phyloP scores from a whole-genome alignment of 176 grass and related monocot genomes.

The Alloteropsis semialata region DNA sequence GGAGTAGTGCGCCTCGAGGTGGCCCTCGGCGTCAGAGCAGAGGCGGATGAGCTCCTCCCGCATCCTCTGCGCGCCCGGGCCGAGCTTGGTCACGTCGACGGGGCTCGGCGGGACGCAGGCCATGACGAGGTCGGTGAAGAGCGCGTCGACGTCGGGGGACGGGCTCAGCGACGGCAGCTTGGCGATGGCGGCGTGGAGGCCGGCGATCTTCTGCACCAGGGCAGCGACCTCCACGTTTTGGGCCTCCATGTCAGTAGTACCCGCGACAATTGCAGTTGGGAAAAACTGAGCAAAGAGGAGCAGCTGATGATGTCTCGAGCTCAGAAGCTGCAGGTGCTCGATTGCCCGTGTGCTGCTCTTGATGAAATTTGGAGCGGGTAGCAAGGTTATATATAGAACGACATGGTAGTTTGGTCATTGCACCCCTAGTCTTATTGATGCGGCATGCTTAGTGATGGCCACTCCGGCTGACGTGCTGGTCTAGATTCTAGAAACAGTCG shows the following conservation, averaged over 20 bases:
- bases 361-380: not conserved
- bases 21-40: slow-evolving; percentile 66
- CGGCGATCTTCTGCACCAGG: slow-evolving; percentile 51
- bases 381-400: slow-evolving; percentile 10
- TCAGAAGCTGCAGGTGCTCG: not conserved
- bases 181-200: slow-evolving; percentile 42
- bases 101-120: slow-evolving; percentile 61
- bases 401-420: not conserved
- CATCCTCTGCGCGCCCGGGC: slow-evolving; percentile 42
- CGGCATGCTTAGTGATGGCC: slow-evolving; percentile 17
- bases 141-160: slow-evolving; percentile 42
- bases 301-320: not conserved
- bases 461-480: not conserved
- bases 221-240: slow-evolving; percentile 41
- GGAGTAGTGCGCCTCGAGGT: slow-evolving; percentile 66
- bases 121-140: slow-evolving; percentile 74
- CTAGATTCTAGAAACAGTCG: not conserved
- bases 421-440: not conserved
- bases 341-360: slow-evolving; percentile 19
- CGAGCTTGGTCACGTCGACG: slow-evolving; percentile 63
- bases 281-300: not conserved
- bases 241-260: slow-evolving; percentile 25
- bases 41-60: slow-evolving; percentile 55
- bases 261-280: not conserved
- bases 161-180: slow-evolving; percentile 60